Conservation (phyloP, 2,329 filamentous ascomycete genomes). For the Ceratocystis cubensis region DNA sequence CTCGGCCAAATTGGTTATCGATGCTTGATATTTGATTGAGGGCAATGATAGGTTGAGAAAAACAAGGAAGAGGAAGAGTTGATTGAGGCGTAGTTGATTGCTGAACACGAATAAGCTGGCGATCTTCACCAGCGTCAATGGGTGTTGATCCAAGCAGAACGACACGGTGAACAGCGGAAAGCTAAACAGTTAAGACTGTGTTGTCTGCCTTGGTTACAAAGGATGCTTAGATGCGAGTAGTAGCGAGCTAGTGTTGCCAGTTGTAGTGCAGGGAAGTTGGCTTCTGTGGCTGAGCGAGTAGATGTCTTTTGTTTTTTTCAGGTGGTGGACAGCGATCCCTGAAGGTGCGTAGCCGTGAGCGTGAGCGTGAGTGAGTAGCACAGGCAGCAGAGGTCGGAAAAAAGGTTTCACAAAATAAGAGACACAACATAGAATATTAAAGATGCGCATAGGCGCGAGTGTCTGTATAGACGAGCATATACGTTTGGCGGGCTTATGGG, state of each 20-base stretch:
- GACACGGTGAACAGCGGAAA: background rate
- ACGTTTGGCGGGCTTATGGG: background rate
- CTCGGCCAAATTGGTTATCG: background rate
- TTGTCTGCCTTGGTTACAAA: background rate
- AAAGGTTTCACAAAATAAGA: background rate
- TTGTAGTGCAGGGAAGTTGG: background rate
- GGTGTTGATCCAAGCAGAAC: too few species aligned
- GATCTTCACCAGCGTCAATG: too few species aligned
- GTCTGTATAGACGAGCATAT: background rate
- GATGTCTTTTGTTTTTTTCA: background rate
- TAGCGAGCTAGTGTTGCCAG: background rate
- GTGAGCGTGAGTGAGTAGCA: background rate
- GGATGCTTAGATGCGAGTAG: background rate
- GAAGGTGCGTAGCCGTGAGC: background rate
- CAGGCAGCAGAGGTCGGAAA: background rate
- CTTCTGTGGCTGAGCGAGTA: constrained; percentile 4
- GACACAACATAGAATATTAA: background rate
- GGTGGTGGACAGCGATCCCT: constrained; percentile 1
- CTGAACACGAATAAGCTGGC: too few species aligned
- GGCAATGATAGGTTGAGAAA: background rate
- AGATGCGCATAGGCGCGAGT: background rate
- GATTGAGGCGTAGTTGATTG: too few species aligned
- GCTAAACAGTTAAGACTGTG: background rate
- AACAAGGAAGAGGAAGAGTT: too few species aligned
- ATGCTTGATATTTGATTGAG: background rate